Base-by-base conservation (phyloP, 2,329 filamentous ascomycete genomes). In the Aspergillus terreus region DNA sequence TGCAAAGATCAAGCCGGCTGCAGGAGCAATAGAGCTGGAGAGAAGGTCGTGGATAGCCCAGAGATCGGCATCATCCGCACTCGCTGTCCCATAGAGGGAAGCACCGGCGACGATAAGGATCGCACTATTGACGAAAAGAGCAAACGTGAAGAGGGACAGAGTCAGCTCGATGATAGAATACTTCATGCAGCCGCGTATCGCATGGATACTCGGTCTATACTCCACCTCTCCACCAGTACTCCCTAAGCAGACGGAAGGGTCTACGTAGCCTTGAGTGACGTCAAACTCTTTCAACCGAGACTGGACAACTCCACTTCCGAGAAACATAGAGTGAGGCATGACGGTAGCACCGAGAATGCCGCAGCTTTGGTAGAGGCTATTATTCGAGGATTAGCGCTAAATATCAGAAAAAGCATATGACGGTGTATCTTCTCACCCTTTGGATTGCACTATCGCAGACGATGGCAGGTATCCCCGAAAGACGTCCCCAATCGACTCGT, bases 91-190 rank as follows among this genome's bases (percentile, higher is more conserved):
- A 65, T 86, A 91, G 0, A 95, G 79, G 0, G 87, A 86, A 0
- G 88, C 84, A 21, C 90, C 91, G 0, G 91, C 86, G 11, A 91
- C 85, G 60, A 94, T 90, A 12, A 94, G 78, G 62, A 94, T 92
- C 33, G 88, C 81, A 49, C 83, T 88, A 74, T 94, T 94, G 63
- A 92, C 87, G 63, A 94, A 94, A 3, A 94, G 79, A 0, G 89
- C 89, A 66, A 92, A 92, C 0, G 87, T 90, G 66, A 91, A 90
- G 33, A 94, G 83, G 0, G 86, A 87, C 12, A 90, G 65, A 6
- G 82, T 76, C 9, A 92, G 74, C 65, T 94, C 89, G 17, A 80
- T 73, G 51, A 88, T 84, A 3, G 86, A 88, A 66, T 88, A 88
- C 54, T 84, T 87, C 63, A 92, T 80, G 55, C 85, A 91, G 61